phyloP scores from a whole-genome alignment of 2,329 filamentous ascomycete genomes.

The Epichloe brachyelytri region DNA sequence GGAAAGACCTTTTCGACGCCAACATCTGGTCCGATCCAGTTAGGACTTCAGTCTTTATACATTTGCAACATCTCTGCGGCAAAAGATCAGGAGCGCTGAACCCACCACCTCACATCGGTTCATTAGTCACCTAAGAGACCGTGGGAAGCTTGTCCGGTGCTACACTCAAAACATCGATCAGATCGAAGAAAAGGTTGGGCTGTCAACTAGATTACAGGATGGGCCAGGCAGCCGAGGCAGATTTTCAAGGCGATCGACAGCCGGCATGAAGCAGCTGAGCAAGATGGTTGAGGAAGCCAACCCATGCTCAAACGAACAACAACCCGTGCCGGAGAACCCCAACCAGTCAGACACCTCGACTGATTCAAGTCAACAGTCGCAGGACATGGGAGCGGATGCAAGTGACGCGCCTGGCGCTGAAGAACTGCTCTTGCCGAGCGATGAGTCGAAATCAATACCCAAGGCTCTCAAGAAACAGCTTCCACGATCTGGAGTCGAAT shows the following conservation, averaged over 20 bases:
- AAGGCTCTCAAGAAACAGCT: conserved; percentile 13
- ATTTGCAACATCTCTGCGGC: conserved; percentile 54
- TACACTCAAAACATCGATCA: conserved; percentile 69
- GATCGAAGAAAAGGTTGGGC: conserved; percentile 56
- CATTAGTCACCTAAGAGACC: conserved; percentile 52
- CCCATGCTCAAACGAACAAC: conserved; percentile 5
- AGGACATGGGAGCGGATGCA: conserved; percentile 7
- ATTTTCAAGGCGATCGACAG: conserved; percentile 39
- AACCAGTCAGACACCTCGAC: neutral
- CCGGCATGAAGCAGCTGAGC: conserved; percentile 19
- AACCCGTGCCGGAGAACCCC: conserved; percentile 8
- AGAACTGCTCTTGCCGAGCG: conserved; percentile 10
- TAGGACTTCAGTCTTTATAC: conserved; percentile 57
- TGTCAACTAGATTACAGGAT: conserved; percentile 47
- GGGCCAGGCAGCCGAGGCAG: conserved; percentile 50
- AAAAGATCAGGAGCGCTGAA: conserved; percentile 48
- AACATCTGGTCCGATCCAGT: conserved; percentile 57
- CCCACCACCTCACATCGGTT: conserved; percentile 57
- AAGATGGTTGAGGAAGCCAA: conserved; percentile 26
- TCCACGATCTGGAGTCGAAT: conserved; percentile 38
- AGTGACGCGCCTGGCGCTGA: conserved; percentile 1
- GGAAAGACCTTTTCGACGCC: conserved; percentile 57
- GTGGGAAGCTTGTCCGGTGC: conserved; percentile 54
- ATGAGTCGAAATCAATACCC: conserved; percentile 8
- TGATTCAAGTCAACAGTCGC: conserved; percentile 6